Evolutionary conservation across 352 stramenopile species (phyloP).

Genomic region (Globisporangium splendens): DNA sequence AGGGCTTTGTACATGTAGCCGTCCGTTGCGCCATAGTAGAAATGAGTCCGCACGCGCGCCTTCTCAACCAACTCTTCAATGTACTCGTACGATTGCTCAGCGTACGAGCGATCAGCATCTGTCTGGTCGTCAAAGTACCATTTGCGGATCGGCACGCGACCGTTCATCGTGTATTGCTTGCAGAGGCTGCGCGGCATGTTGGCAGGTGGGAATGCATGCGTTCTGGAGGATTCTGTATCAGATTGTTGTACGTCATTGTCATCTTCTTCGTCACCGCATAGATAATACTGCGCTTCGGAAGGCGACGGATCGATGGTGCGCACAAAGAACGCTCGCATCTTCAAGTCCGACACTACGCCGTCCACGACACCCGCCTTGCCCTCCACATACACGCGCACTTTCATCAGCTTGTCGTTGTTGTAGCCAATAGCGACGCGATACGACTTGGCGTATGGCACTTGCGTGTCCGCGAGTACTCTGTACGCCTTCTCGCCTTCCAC

Average conservation of each 20-base stretch:
- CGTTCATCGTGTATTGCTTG: slow-evolving; percentile 30
- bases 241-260: not conserved
- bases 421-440: slow-evolving; percentile 31
- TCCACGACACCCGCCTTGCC: slow-evolving; percentile 1
- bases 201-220: slow-evolving; percentile 16
- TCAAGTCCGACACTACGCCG: slow-evolving; percentile 6
- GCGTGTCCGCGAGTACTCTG: slow-evolving; percentile 25
- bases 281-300: slow-evolving; percentile 23
- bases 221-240: not conserved
- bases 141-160: slow-evolving; percentile 29
- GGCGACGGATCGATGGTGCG: slow-evolving; percentile 24
- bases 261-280: slow-evolving; percentile 10
- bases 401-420: slow-evolving; percentile 11
- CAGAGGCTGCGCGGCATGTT: slow-evolving; percentile 29
- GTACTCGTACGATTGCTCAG: slow-evolving; percentile 18
- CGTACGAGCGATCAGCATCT: slow-evolving; percentile 24
- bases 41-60: slow-evolving; percentile 11
- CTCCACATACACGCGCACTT: slow-evolving; percentile 34
- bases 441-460: slow-evolving; percentile 20
- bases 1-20: slow-evolving; percentile 21
- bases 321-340: slow-evolving; percentile 28
- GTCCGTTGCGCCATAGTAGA: slow-evolving; percentile 29
- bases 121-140: slow-evolving; percentile 47
- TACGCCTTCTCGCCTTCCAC: not conserved
- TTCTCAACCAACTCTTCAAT: slow-evolving; percentile 24